Percentiles rank a stretch among this genome's conserved stretches.
phyloP scores from a whole-genome alignment of 441 rosid genomes.

The Cnidoscolus chayamansa region DNA sequence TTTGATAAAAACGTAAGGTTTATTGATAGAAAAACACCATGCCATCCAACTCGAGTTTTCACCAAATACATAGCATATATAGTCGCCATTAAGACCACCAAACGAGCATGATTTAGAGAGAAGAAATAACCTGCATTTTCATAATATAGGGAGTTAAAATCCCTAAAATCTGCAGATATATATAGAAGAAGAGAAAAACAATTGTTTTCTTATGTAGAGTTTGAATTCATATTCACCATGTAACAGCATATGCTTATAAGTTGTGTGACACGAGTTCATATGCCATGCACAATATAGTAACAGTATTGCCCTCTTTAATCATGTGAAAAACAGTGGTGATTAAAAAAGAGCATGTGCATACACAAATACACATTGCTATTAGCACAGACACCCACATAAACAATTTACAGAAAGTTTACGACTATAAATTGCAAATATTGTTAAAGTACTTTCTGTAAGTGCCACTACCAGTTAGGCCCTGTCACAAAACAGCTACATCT shows the following conservation, averaged over 20 bases:
- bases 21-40: constrained; percentile 75
- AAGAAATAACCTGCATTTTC: constrained; percentile 81
- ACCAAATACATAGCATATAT: constrained; percentile 75
- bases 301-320: neutral
- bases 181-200: neutral
- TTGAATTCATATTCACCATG: neutral
- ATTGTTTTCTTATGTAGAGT: neutral
- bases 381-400: neutral
- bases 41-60: constrained; percentile 94
- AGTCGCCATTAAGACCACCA: constrained; percentile 75
- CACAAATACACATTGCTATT: neutral
- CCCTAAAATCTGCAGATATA: constrained; percentile 2
- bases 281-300: neutral
- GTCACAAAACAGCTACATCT: neutral
- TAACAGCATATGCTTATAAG: neutral
- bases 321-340: neutral
- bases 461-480: neutral
- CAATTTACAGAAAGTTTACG: neutral
- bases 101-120: constrained; percentile 86
- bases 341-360: neutral
- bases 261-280: neutral
- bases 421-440: neutral
- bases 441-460: neutral
- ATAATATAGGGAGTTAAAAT: constrained; percentile 20
- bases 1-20: constrained; percentile 94